Base-by-base conservation (phyloP, 2,329 filamentous ascomycete species). In the Ophiocordyceps camponoti-rufipedis region DNA sequence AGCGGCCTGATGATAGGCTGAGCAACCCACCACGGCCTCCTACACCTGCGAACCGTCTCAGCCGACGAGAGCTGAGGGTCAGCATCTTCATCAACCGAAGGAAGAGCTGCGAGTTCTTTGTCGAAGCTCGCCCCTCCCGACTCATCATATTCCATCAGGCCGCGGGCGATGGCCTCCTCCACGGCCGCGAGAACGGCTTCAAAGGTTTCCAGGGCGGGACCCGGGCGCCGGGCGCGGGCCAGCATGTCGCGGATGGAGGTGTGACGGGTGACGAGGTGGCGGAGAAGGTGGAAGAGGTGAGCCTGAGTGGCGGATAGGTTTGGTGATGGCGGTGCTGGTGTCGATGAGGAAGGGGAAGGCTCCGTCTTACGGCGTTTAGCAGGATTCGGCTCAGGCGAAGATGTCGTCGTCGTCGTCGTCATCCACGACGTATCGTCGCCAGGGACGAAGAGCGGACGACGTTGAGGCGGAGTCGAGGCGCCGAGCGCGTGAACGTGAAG, bases 201-300 rank as follows among this genome's bases (percentile, higher is more conserved):
- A 56, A 84, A 88, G 0, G 75, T 78, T 1, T 72, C 67, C 46
- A 96, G 76, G 53, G 94, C 82, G 33, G 23, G 23, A 23, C 83
- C 82, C 12, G 75, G 69, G 18, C 72, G 66, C 14, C 71, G 66
- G 14, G 72, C 75, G 49, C 70, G 70, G 0, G 85, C 88, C 2
- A 98, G 72, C n/a, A 80, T 75, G 58, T 96, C 86, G 31, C 91
- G 77, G 31, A 96, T 78, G 52, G 91, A 74, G 23, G 85, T 88
- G 62, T 95, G 84, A 49, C 71, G 74, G 2, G 79, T 70, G 32
- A 98, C 79, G 23, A 96, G 74, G 31, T 89, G 80, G 14, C 89
- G 76, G 19, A 96, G 73, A 28, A 98, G 74, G 59, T 94, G 84
- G 69, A 98, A 98, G 41, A 95, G 74, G 61, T 98, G 91, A 1